phyloP scores from a whole-genome alignment of 305 asterid genomes.

The Fraxinus ornus region DNA sequence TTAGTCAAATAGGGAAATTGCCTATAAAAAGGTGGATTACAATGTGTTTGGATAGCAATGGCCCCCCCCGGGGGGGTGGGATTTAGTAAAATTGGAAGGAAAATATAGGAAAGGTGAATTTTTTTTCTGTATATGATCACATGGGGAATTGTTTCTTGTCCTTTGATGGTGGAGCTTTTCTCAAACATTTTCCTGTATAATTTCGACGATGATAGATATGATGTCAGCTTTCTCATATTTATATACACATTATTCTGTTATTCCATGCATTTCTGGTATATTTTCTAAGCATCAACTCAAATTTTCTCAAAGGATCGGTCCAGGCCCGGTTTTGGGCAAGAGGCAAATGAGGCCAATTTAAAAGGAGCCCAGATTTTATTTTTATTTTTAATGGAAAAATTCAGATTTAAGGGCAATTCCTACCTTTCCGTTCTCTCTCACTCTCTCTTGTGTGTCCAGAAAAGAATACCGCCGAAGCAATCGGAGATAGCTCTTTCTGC shows the following conservation, averaged over 20 bases:
- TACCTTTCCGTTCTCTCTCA: not conserved
- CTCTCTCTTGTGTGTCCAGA: not conserved
- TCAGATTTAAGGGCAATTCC: not conserved
- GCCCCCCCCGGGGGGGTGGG: not conserved
- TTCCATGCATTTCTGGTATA: not conserved
- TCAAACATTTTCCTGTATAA: not conserved
- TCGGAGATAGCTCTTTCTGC: not conserved
- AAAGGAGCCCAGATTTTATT: not conserved
- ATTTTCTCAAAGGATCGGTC: not conserved
- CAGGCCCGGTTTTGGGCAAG: not conserved
- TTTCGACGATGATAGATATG: not conserved
- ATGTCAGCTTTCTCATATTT: not conserved
- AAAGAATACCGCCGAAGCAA: slow-evolving; percentile 1
- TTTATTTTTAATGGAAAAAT: no score
- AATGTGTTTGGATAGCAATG: not conserved
- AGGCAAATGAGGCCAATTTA: not conserved
- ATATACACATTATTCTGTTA: not conserved
- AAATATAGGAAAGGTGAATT: not conserved
- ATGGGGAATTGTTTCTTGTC: not conserved
- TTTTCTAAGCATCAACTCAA: not conserved
- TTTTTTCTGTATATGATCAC: not conserved
- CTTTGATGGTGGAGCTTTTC: not conserved
- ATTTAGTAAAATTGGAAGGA: not conserved
- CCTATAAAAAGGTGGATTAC: not conserved
- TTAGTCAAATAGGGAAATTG: not conserved